A percentile compares a stretch with the other conserved stretches of the same genome.
Evolutionary conservation across 768 basidiomycete genomes (phyloP).

Genomic region (Amanita thiersii): DNA sequence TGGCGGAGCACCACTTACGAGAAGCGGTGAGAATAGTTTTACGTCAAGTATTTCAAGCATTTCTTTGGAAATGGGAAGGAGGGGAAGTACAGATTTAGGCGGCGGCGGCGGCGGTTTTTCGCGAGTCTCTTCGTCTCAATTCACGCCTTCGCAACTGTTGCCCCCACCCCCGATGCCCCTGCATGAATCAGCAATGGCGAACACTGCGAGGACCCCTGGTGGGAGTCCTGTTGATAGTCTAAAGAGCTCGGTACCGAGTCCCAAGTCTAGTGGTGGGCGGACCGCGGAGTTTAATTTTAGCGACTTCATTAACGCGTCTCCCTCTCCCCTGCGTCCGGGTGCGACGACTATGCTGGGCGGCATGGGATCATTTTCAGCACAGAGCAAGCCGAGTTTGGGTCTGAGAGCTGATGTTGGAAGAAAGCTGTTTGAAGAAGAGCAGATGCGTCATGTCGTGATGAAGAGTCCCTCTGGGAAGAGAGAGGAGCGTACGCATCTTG

Average conservation of each 20-base stretch:
- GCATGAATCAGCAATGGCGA: slow-evolving; percentile 13
- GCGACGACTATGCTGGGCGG: neutral
- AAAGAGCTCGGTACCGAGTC: slow-evolving; percentile 18
- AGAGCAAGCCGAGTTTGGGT: slow-evolving; percentile 35
- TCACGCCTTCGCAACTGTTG: slow-evolving; percentile 18
- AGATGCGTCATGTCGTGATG: slow-evolving; percentile 30
- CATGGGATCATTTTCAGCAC: slow-evolving; percentile 19
- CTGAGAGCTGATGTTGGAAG: slow-evolving; percentile 58
- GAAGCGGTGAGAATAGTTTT: slow-evolving; percentile 31
- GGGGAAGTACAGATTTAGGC: slow-evolving; percentile 1
- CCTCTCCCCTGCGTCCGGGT: slow-evolving; percentile 40
- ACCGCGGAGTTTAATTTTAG: slow-evolving; percentile 51
- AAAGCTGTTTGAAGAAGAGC: slow-evolving; percentile 66
- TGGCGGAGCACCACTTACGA: slow-evolving; percentile 11
- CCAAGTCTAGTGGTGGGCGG: slow-evolving; percentile 23
- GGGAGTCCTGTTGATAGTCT: slow-evolving; percentile 16
- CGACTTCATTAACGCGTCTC: slow-evolving; percentile 70
- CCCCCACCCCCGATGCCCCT: slow-evolving; percentile 24
- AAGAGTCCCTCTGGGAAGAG: slow-evolving; percentile 20
- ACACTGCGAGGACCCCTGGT: slow-evolving; percentile 1
- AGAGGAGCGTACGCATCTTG: slow-evolving; percentile 26
- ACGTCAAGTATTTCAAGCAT: slow-evolving; percentile 31
- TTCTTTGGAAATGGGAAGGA: slow-evolving; percentile 19
- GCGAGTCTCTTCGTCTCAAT: neutral
- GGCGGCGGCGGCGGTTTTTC: slow-evolving; percentile 7